These are phyloP conservation scores for Russula abietina DNA, from an alignment of 768 basidiomycete species.

Conservation along the genomic window DNA sequence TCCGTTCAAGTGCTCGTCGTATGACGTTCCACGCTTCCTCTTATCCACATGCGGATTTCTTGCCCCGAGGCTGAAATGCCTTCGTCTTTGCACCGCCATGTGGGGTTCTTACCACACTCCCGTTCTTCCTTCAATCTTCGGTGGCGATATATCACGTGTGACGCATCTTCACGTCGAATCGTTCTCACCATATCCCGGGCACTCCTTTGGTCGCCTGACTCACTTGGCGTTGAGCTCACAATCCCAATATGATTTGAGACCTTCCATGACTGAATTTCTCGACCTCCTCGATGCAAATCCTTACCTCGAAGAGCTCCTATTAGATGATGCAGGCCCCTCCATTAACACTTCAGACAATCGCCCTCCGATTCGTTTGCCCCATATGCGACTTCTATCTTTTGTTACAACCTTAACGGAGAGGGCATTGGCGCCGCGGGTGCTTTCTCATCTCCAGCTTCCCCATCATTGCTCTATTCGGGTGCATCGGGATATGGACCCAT, in stretches of 20 bases:
- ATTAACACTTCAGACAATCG: conserved; percentile 12
- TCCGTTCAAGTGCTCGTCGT: conserved; percentile 22
- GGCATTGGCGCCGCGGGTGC: conserved; percentile 15
- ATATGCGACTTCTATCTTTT: conserved; percentile 22
- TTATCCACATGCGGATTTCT: conserved; percentile 21
- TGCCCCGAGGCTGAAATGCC: conserved; percentile 19
- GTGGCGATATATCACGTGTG: conserved; percentile 23
- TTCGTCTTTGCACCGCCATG: conserved; percentile 25
- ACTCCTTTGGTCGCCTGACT: conserved; percentile 21
- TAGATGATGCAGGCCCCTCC: conserved; percentile 26
- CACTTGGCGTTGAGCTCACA: conserved; percentile 26
- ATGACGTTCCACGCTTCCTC: conserved; percentile 22
- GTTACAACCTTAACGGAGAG: conserved; percentile 17
- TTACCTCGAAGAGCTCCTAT: conserved; percentile 23
- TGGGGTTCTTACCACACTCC: conserved; percentile 22
- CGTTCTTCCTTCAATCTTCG: conserved; percentile 21
- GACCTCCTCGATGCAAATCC: conserved; percentile 24
- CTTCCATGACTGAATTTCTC: conserved; percentile 25
- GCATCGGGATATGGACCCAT: conserved; percentile 25
- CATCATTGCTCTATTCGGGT: conserved; percentile 18
- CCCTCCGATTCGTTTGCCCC: conserved; percentile 12
- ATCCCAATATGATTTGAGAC: conserved; percentile 23
- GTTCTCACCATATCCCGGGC: conserved; percentile 25
- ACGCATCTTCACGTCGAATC: conserved; percentile 26
- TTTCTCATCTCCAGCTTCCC: conserved; percentile 20